These are phyloP conservation scores for Ascochyta pisi DNA, from an alignment of 2,329 filamentous ascomycete species.

Conservation along the genomic window DNA sequence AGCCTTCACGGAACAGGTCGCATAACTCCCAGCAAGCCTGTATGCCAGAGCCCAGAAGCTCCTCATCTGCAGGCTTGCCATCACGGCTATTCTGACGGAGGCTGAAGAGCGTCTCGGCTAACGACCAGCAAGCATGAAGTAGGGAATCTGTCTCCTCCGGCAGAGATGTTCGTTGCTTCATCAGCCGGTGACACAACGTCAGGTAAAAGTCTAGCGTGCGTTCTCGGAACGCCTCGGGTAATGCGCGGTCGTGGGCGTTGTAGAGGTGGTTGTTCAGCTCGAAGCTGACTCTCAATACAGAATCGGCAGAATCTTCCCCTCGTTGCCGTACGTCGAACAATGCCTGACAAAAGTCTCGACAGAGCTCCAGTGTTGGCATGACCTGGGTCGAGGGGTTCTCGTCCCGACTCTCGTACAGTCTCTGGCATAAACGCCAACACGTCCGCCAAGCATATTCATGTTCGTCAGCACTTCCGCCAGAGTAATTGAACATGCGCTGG, in stretches of 20 bases:
- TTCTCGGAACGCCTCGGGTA: slow-evolving; percentile 87
- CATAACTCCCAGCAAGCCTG: slow-evolving; percentile 95
- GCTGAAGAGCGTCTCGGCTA: slow-evolving; percentile 93
- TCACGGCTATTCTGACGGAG: slow-evolving; percentile 82
- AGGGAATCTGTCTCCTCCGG: slow-evolving; percentile 84
- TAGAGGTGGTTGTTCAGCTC: slow-evolving; percentile 95
- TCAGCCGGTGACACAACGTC: slow-evolving; percentile 90
- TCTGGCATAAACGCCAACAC: slow-evolving; percentile 92
- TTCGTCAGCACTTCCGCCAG: slow-evolving; percentile 71
- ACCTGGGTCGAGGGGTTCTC: slow-evolving; percentile 73
- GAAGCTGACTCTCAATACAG: slow-evolving; percentile 88
- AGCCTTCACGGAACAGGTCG: slow-evolving; percentile 90
- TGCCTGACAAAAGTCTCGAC: slow-evolving; percentile 89
- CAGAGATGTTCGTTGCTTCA: slow-evolving; percentile 86
- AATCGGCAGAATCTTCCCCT: slow-evolving; percentile 81
- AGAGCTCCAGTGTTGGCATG: slow-evolving; percentile 80
- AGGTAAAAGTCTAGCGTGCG: slow-evolving; percentile 94
- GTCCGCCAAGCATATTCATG: slow-evolving; percentile 92
- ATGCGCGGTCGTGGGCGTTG: slow-evolving; percentile 83
- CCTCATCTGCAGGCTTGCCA: slow-evolving; percentile 76
- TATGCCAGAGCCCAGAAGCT: slow-evolving; percentile 83
- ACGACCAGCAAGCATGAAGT: slow-evolving; percentile 83
- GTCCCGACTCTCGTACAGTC: slow-evolving; percentile 81
- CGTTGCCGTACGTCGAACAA: slow-evolving; percentile 84
- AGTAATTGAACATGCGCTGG: slow-evolving; percentile 77